These are phyloP conservation scores for Taiwanofungus camphoratus DNA, from an alignment of 1,284 basidiomycete genomes.

Conservation along the genomic window DNA sequence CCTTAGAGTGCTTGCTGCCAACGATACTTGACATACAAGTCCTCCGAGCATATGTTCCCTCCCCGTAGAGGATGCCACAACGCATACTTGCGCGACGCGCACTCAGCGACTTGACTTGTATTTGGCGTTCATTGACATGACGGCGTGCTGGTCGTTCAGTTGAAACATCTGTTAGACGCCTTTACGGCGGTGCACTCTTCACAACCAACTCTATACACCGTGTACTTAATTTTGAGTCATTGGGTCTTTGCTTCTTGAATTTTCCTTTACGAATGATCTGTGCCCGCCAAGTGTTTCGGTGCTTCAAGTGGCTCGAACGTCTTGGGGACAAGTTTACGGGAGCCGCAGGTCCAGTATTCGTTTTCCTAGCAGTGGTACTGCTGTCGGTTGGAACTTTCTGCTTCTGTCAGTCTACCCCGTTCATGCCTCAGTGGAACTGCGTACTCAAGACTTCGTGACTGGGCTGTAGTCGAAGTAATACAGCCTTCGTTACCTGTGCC, in stretches of 20 bases:
- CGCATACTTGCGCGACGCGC: no score
- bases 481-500: constrained; percentile 48
- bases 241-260: no score
- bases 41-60: not conserved
- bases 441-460: not conserved
- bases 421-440: no score
- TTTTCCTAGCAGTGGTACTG: constrained; percentile 70
- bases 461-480: constrained; percentile 65
- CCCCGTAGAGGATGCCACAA: no score
- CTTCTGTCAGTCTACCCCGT: constrained; percentile 59
- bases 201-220: no score
- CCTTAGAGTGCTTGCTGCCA: not conserved
- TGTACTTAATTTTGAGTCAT: no score
- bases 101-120: no score
- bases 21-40: not conserved
- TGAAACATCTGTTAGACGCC: no score
- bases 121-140: no score
- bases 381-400: constrained; percentile 64
- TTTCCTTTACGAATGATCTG: constrained; percentile 18
- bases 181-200: no score
- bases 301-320: constrained; percentile 79
- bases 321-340: constrained; percentile 80
- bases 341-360: constrained; percentile 87
- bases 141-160: no score
- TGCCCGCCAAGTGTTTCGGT: constrained; percentile 61